Conservation (phyloP, 176 grass and related monocot species). For the Urochloa ruziziensis region DNA sequence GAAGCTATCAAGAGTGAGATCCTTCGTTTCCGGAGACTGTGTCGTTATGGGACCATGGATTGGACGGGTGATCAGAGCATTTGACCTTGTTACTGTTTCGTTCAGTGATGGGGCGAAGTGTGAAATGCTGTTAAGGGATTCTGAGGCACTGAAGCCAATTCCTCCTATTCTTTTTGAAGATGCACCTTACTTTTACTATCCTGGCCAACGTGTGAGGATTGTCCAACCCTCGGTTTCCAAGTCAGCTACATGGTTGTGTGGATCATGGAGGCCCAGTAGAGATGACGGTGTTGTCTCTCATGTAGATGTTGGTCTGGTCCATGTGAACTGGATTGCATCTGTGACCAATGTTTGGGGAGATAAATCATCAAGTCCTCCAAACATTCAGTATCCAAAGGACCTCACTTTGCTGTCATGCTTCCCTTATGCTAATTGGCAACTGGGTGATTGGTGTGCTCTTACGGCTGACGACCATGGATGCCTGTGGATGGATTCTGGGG, state of each 20-base stretch:
- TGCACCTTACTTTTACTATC: constrained; percentile 77
- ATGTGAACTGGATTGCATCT: constrained; percentile 84
- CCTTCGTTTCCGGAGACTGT: constrained; percentile 70
- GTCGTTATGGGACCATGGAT: constrained; percentile 94
- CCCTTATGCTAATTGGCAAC: constrained; percentile 86
- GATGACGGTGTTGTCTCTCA: constrained; percentile 71
- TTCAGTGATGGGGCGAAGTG: constrained; percentile 76
- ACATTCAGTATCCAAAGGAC: constrained; percentile 67
- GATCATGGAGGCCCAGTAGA: constrained; percentile 56
- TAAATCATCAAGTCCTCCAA: constrained; percentile 55
- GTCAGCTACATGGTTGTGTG: constrained; percentile 72
- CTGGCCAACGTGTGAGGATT: constrained; percentile 76
- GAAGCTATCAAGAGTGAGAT: constrained; percentile 73
- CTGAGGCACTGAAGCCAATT: constrained; percentile 64
- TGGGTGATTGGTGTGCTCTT: constrained; percentile 94
- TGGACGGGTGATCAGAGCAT: constrained; percentile 71
- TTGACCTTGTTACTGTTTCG: constrained; percentile 71
- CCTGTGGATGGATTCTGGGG: constrained; percentile 28
- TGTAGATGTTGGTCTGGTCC: constrained; percentile 69
- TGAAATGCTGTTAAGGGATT: constrained; percentile 77
- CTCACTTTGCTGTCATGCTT: constrained; percentile 78
- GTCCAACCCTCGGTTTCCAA: constrained; percentile 41
- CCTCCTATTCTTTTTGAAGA: constrained; percentile 63
- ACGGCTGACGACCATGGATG: constrained; percentile 15
- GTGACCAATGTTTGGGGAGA: constrained; percentile 58